These are phyloP conservation scores for Tetrahymena malaccensis DNA, from an alignment of 73 alveolate genomes.

Conservation along the genomic window DNA sequence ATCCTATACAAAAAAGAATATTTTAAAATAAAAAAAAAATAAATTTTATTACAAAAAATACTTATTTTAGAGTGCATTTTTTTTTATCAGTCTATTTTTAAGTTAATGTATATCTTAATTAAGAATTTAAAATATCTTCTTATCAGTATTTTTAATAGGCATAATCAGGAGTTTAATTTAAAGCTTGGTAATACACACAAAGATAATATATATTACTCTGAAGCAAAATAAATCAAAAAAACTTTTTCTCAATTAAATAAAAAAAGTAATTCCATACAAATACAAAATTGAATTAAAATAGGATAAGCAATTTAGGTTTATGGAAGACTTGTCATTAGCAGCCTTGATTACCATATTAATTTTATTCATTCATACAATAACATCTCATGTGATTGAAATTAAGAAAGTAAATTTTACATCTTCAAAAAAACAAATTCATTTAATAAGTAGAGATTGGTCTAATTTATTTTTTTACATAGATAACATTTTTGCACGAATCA, in stretches of 20 bases:
- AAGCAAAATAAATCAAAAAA: no score
- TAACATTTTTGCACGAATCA: slow-evolving; percentile 72
- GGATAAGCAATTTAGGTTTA: not conserved
- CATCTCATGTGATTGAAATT: slow-evolving; percentile 21
- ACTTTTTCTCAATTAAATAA: not conserved
- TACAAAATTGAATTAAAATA: no score
- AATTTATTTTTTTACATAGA: slow-evolving; percentile 5
- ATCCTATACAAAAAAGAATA: no score
- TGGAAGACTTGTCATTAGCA: not conserved
- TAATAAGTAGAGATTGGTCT: not conserved
- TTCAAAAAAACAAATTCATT: not conserved
- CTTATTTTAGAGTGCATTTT: no score
- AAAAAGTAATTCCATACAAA: not conserved
- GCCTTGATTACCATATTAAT: slow-evolving; percentile 20
- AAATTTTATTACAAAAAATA: no score
- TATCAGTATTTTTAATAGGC: not conserved
- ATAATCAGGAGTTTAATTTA: not conserved
- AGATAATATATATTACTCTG: not conserved
- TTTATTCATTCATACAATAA: slow-evolving; percentile 8
- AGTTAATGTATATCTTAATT: not conserved
- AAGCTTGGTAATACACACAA: not conserved
- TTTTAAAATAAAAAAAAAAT: no score
- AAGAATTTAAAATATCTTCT: not conserved
- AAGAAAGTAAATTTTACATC: not conserved
- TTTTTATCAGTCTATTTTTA: no score